Percentiles rank a stretch among this genome's conserved stretches.
Conservation (phyloP, 225 moss, liverwort and hornwort species). For the Pseudoscleropodium purum region DNA sequence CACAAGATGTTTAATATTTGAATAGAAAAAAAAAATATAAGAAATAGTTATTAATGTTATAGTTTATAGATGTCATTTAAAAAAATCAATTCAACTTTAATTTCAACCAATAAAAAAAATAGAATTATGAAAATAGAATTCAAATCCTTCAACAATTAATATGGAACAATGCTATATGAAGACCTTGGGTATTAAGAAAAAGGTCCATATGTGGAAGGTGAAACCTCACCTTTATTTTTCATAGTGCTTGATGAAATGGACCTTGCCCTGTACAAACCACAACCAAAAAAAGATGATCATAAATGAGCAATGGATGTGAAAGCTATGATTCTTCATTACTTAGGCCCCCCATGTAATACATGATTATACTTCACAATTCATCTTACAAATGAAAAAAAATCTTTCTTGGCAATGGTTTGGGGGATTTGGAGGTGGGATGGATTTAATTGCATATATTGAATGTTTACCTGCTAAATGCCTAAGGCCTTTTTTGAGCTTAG, state of each 20-base stretch:
- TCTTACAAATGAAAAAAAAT: background rate
- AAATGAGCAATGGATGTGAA: background rate
- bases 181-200: background rate
- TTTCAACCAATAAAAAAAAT: fast-evolving
- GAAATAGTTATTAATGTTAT: background rate
- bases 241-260: no score
- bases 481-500: background rate
- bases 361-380: background rate
- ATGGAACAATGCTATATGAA: no score
- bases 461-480: fast-evolving
- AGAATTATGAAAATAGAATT: background rate
- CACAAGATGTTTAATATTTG: background rate
- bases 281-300: background rate
- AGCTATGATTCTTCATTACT: fast-evolving
- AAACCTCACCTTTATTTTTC: fast-evolving
- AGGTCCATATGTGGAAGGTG: fast-evolving
- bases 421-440: no score
- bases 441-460: no score
- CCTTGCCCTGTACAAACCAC: fast-evolving
- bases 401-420: fast-evolving
- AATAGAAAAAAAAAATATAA: background rate
- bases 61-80: background rate
- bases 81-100: background rate
- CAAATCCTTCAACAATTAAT: fast-evolving
- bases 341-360: fast-evolving